Conservation (phyloP, 2,329 filamentous ascomycete genomes). For the Alternaria sp. region DNA sequence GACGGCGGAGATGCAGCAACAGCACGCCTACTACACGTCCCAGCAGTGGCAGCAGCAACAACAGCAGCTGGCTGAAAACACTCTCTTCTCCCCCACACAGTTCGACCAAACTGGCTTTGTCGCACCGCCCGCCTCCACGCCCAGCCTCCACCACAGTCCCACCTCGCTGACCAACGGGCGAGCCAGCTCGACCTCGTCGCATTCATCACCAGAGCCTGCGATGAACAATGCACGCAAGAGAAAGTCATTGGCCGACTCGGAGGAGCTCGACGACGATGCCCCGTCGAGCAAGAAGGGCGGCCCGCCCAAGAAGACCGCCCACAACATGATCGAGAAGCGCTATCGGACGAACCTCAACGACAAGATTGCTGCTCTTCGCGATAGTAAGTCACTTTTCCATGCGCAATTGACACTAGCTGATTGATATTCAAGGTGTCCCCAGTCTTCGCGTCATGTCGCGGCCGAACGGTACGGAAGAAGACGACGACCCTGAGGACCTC, state of each 20-base stretch:
- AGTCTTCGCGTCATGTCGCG: constrained; percentile 83
- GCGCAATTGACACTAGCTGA: background rate
- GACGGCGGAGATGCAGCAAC: constrained; percentile 30
- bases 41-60: constrained; percentile 42
- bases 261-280: constrained; percentile 65
- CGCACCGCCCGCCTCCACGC: constrained; percentile 38
- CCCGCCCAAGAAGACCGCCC: constrained; percentile 84
- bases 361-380: constrained; percentile 89
- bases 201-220: constrained; percentile 66
- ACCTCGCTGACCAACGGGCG: constrained; percentile 40
- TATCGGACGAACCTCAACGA: constrained; percentile 97
- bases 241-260: constrained; percentile 57
- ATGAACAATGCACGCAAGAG: constrained; percentile 42
- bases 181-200: constrained; percentile 55
- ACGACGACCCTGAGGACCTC: constrained; percentile 82
- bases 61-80: constrained; percentile 27
- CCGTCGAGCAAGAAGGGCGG: constrained; percentile 59
- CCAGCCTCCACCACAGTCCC: constrained; percentile 48
- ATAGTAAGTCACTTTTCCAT: constrained; percentile 60
- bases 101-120: constrained; percentile 35
- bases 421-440: constrained; percentile 62
- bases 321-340: constrained; percentile 98
- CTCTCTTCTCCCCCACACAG: constrained; percentile 35
- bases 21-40: constrained; percentile 39
- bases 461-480: constrained; percentile 65